Evolutionary conservation across 768 basidiomycete species (phyloP).

Genomic region (Auricularia sp.): DNA sequence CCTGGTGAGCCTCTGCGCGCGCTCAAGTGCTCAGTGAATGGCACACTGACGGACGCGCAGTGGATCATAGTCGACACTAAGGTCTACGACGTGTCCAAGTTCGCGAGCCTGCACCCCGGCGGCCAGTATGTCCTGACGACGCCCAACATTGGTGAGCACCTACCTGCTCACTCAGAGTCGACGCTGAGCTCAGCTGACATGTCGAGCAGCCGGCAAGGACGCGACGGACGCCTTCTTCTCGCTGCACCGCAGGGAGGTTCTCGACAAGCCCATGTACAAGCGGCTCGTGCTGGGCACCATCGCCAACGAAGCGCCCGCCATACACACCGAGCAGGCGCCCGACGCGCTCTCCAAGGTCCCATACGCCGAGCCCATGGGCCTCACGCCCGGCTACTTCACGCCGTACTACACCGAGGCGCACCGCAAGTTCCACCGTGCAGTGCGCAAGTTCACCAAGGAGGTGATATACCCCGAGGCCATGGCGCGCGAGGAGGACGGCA

Average conservation of each 20-base stretch:
- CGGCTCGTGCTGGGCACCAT: conserved; percentile 61
- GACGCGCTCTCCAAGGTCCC: conserved; percentile 70
- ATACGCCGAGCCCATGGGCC: conserved; percentile 82
- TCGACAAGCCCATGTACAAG: conserved; percentile 61
- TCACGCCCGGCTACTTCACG: conserved; percentile 52
- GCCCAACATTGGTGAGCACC: conserved; percentile 46
- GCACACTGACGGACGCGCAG: conserved; percentile 24
- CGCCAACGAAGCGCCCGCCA: conserved; percentile 40
- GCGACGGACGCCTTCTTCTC: conserved; percentile 35
- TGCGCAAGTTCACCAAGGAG: conserved; percentile 68
- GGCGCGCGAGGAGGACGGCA: conserved; percentile 77
- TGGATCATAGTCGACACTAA: conserved; percentile 78
- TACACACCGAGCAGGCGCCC: conserved; percentile 41
- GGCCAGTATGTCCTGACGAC: conserved; percentile 67
- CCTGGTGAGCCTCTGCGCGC: conserved; percentile 39
- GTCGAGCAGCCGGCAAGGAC: not conserved
- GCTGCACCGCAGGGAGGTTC: conserved; percentile 52
- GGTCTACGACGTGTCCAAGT: conserved; percentile 73
- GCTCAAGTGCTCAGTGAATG: not conserved
- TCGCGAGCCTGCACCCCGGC: conserved; percentile 79
- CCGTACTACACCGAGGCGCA: conserved; percentile 77
- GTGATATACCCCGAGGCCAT: conserved; percentile 67
- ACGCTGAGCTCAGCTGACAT: not conserved
- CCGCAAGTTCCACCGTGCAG: conserved; percentile 59
- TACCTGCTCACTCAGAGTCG: too few species aligned